A percentile compares a stretch with the other conserved stretches of the same genome.
Conservation (phyloP, 2,329 filamentous ascomycete species). For the Tricladium varicosporioides region DNA sequence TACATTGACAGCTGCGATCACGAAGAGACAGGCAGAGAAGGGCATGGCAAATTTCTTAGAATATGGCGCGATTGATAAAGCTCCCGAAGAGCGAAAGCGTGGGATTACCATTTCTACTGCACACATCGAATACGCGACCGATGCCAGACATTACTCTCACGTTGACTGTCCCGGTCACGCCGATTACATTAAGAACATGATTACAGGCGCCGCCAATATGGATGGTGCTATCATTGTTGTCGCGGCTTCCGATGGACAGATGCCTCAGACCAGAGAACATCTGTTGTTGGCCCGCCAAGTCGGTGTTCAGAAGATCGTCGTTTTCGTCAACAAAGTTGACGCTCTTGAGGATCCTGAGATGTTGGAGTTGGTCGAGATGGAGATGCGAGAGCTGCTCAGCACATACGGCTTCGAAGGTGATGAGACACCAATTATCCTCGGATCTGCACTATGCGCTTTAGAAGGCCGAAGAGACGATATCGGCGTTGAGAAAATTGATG, state of each 20-base stretch:
- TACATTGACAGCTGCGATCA: slow-evolving; percentile 97
- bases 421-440: slow-evolving; percentile 94
- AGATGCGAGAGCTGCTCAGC: slow-evolving; percentile 95
- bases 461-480: slow-evolving; percentile 86
- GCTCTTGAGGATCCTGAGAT: slow-evolving; percentile 97
- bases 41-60: slow-evolving; percentile 93
- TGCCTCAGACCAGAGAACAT: slow-evolving; percentile 99
- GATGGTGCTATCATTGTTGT: slow-evolving; percentile 98
- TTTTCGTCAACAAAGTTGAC: slow-evolving; percentile 99
- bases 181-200: slow-evolving; percentile 99
- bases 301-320: slow-evolving; percentile 95
- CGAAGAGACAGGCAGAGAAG: slow-evolving; percentile 95
- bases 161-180: slow-evolving; percentile 99
- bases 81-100: slow-evolving; percentile 98
- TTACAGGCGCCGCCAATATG: slow-evolving; percentile 99
- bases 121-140: slow-evolving; percentile 97
- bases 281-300: slow-evolving; percentile 96
- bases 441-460: slow-evolving; percentile 91
- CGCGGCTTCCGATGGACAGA: slow-evolving; percentile 96
- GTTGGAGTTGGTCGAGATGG: slow-evolving; percentile 99
- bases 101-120: slow-evolving; percentile 99
- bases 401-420: slow-evolving; percentile 98
- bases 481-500: slow-evolving; percentile 82
- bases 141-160: slow-evolving; percentile 95
- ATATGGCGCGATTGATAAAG: slow-evolving; percentile 98